Conservation (phyloP, 2,329 filamentous ascomycete species). For the Hypoxylon sp. region DNA sequence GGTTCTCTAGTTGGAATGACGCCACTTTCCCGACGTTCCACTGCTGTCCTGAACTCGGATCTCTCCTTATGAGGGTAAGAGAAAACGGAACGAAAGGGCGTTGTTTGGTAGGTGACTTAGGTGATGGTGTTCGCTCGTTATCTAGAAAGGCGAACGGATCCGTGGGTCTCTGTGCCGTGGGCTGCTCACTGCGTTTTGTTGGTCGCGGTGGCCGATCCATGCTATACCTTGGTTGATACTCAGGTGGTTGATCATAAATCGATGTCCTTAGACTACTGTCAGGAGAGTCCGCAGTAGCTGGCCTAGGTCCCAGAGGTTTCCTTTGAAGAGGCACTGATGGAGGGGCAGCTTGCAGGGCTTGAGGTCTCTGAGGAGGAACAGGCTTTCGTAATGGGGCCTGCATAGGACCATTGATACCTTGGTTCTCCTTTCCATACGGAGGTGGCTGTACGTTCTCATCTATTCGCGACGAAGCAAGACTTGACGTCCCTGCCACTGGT, state of each 20-base stretch:
- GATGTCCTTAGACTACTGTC: conserved; percentile 27
- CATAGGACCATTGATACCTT: conserved; percentile 21
- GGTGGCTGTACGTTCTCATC: conserved; percentile 30
- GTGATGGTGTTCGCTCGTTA: conserved; percentile 55
- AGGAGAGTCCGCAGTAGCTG: conserved; percentile 25
- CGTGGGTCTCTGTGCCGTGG: background rate
- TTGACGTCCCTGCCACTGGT: conserved; percentile 58
- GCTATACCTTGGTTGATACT: conserved; percentile 35
- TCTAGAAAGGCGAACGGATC: conserved; percentile 20
- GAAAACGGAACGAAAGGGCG: conserved; percentile 63
- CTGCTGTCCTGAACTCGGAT: conserved; percentile 77
- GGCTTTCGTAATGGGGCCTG: conserved; percentile 41
- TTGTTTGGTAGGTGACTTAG: conserved; percentile 59
- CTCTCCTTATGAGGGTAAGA: conserved; percentile 79
- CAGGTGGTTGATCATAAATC: conserved; percentile 29
- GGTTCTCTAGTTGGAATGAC: conserved; percentile 65
- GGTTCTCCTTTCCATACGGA: conserved; percentile 48
- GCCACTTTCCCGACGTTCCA: conserved; percentile 82
- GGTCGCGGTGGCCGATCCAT: conserved; percentile 41
- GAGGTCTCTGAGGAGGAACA: conserved; percentile 24
- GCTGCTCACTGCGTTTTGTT: conserved; percentile 34
- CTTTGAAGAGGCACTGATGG: conserved; percentile 34
- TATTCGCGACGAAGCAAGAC: conserved; percentile 38
- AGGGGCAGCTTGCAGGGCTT: conserved; percentile 23
- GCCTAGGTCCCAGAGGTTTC: conserved; percentile 45